These are phyloP conservation scores for Halocafeteria seosinensis DNA, from an alignment of 108 stramenopile species.

Conservation along the genomic window DNA sequence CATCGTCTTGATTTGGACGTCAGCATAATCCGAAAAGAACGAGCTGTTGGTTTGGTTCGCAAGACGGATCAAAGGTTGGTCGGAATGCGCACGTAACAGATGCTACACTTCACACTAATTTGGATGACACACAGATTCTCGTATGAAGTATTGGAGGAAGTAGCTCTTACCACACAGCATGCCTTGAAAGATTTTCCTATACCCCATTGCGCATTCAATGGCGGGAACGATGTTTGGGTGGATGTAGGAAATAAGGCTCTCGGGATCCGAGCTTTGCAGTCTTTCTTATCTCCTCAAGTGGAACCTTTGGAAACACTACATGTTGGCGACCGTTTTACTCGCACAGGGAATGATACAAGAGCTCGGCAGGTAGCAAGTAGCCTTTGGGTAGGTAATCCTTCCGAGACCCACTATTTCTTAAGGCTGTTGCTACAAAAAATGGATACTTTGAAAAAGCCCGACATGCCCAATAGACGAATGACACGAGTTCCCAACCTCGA, in stretches of 20 bases:
- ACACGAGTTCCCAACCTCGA: too few relatives aligned
- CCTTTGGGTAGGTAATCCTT: neutral
- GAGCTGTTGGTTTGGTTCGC: slow-evolving; percentile 65
- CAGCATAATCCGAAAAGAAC: slow-evolving; percentile 57
- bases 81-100: too few relatives aligned
- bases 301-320: neutral
- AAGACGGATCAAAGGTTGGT: neutral
- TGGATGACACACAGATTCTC: too few relatives aligned
- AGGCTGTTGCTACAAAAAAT: neutral
- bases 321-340: neutral
- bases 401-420: neutral
- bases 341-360: neutral
- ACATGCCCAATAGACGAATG: too few relatives aligned
- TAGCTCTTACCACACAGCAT: slow-evolving; percentile 53
- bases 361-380: neutral
- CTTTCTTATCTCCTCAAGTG: neutral
- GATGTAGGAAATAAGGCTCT: slow-evolving; percentile 78
- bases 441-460: too few relatives aligned
- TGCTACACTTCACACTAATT: too few relatives aligned
- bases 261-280: slow-evolving; percentile 55
- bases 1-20: slow-evolving; percentile 50
- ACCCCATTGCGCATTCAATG: slow-evolving; percentile 79
- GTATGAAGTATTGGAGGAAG: slow-evolving; percentile 67
- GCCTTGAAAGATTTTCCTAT: slow-evolving; percentile 30
- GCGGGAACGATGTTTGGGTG: slow-evolving; percentile 71